A percentile compares a stretch with the other conserved stretches of the same genome.
Evolutionary conservation across 306 rosid genomes (phyloP).

Genomic region (Macrotyloma uniflorum): DNA sequence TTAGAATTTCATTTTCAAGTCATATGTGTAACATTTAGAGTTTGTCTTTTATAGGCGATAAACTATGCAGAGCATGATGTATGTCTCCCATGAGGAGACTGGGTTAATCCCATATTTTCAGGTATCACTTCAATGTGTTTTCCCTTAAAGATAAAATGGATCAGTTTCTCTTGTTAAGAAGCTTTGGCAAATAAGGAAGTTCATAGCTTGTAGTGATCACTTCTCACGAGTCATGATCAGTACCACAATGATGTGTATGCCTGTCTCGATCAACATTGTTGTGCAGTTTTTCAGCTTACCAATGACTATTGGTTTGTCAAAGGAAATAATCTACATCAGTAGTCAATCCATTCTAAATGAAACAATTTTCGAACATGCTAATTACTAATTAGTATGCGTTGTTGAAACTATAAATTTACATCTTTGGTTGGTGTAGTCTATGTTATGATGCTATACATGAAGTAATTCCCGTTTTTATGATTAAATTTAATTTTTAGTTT

Average conservation of each 20-base stretch:
- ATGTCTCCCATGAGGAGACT: slow-evolving; percentile 40
- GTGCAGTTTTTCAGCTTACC: slow-evolving; percentile 20
- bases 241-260: neutral
- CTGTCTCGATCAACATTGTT: slow-evolving; percentile 12
- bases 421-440: slow-evolving; percentile 4
- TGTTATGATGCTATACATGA: slow-evolving; percentile 1
- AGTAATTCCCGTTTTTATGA: neutral
- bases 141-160: slow-evolving; percentile 18
- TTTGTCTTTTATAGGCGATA: slow-evolving; percentile 25
- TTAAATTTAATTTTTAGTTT: neutral
- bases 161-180: slow-evolving; percentile 18
- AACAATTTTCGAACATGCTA: neutral
- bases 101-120: slow-evolving; percentile 23
- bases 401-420: neutral
- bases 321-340: neutral
- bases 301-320: neutral
- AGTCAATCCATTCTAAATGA: slow-evolving; percentile 11
- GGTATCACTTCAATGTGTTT: slow-evolving; percentile 28
- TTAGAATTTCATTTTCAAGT: slow-evolving; percentile 16
- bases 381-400: neutral
- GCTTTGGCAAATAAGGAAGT: neutral
- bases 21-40: slow-evolving; percentile 19
- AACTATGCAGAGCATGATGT: slow-evolving; percentile 28
- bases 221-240: neutral
- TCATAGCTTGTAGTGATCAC: slow-evolving; percentile 2